These are phyloP conservation scores for Brasilioporus rufonigricans DNA, from an alignment of 768 basidiomycete species.

Conservation along the genomic window DNA sequence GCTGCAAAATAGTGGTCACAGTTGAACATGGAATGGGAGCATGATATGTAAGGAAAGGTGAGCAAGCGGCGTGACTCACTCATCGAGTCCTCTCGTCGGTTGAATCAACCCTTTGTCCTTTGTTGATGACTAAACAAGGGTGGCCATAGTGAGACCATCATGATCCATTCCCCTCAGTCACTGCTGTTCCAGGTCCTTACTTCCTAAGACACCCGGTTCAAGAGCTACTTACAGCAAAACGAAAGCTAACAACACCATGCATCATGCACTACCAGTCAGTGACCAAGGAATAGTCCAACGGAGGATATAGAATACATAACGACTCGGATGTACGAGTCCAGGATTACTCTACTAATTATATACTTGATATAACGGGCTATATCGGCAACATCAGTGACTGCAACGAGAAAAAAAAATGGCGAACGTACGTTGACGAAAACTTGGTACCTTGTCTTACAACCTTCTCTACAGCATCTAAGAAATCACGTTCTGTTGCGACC, in stretches of 20 bases:
- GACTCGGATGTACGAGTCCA: slow-evolving; percentile 11
- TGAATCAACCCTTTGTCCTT: too few relatives aligned
- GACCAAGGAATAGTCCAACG: neutral
- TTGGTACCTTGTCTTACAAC: slow-evolving; percentile 97
- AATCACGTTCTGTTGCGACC: slow-evolving; percentile 96
- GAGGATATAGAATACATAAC: slow-evolving; percentile 18
- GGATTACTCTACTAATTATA: slow-evolving; percentile 64
- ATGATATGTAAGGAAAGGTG: too few relatives aligned
- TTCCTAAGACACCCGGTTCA: too few relatives aligned
- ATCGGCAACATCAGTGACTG: slow-evolving; percentile 7
- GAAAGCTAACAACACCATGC: too few relatives aligned
- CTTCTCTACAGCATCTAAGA: slow-evolving; percentile 97
- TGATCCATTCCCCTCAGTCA: too few relatives aligned
- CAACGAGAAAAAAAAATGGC: neutral
- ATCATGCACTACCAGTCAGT: neutral
- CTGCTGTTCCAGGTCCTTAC: too few relatives aligned
- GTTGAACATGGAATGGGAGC: too few relatives aligned
- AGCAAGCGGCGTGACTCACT: too few relatives aligned
- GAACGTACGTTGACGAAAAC: slow-evolving; percentile 89
- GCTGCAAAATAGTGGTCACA: too few relatives aligned
- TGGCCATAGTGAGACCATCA: too few relatives aligned
- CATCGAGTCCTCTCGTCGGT: too few relatives aligned
- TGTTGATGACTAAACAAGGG: too few relatives aligned
- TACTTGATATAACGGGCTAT: slow-evolving; percentile 86
- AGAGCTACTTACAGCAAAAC: neutral